A percentile compares a stretch with the other conserved stretches of the same genome.
These are phyloP conservation scores for Populus ilicifolia DNA, from an alignment of 345 rosid species.

Conservation along the genomic window DNA sequence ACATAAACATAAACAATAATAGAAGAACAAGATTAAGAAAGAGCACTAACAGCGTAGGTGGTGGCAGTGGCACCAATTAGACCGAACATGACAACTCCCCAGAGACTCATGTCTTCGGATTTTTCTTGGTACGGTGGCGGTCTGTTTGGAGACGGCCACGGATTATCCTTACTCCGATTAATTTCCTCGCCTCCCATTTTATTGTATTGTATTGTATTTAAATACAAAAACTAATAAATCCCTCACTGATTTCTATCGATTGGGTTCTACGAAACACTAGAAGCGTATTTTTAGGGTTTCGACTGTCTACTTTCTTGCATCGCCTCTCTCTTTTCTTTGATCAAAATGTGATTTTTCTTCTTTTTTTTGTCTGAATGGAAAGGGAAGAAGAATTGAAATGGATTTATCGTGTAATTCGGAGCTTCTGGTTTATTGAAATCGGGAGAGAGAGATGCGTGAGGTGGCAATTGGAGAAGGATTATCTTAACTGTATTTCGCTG, in stretches of 20 bases:
- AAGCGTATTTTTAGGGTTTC: conserved; percentile 25
- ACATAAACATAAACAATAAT: neutral
- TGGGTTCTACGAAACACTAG: conserved; percentile 19
- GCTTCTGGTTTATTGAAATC: neutral
- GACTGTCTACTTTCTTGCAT: neutral
- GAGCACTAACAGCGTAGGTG: conserved; percentile 65
- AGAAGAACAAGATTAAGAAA: neutral
- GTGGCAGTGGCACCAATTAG: conserved; percentile 89
- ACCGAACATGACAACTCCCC: conserved; percentile 71
- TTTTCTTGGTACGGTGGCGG: conserved; percentile 30
- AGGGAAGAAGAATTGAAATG: too few relatives aligned
- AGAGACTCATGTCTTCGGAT: conserved; percentile 50
- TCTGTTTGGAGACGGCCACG: conserved; percentile 31
- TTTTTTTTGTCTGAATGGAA: neutral
- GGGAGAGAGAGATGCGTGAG: neutral
- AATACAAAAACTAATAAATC: too few relatives aligned
- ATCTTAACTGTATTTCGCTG: neutral
- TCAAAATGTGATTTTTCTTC: neutral
- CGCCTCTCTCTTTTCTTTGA: neutral
- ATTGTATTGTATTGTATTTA: neutral
- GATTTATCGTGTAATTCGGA: too few relatives aligned
- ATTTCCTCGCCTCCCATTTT: conserved; percentile 46
- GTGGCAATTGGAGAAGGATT: neutral
- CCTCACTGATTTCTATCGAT: neutral
- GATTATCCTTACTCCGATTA: conserved; percentile 34